Base-by-base conservation (phyloP, 768 basidiomycete genomes). In the Pulveroboletus sp. region DNA sequence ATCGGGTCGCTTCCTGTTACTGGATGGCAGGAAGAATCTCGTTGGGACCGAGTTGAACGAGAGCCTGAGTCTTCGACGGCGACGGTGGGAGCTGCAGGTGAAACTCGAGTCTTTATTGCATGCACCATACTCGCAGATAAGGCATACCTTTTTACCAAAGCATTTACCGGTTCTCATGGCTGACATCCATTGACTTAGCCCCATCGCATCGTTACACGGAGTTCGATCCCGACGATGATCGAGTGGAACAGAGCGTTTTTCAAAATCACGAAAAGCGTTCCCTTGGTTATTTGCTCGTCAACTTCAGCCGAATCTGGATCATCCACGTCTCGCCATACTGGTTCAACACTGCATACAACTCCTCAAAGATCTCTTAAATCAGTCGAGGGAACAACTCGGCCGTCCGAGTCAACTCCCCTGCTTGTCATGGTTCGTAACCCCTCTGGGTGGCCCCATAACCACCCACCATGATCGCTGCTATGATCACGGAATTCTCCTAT, bases 271-370 rank as follows among this genome's bases (percentile, higher is more conserved):
- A 99, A 69, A 93, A 94, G 63, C 92, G 97, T 25, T 94, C 94
- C 0, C 92, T 95, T 68, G 89, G 93, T 34, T 97, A 99, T 68
- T 78, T 98, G 2, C 80, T 98, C 50, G 94, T 99, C 79, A 97
- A 99, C 77, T 99, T 99, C 76, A 98, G 98, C 74, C 90, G 95
- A 41, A 91, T 99, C 59, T 99, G 97, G 94, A 92, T 98, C 69
- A 87, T 95, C 54, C 97, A 98, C 72, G 75, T 99, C 50, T 82
- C 94, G 25, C 70, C 97, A 65, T 98, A 87, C 76, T 98, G 87
- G 81, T 97, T 85, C 72, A 98, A 97, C 74, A 98, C 94, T n/a
- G 77, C 95, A 33, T 97, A 79, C 75, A 97, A 97, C 70, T 87
- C 94, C 13, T 91, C 92, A 1, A 82, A 79, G 31, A 75, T 98